Base-by-base conservation (phyloP, 129 eudicot species). In the Chrysanthemum lavandulifolium region DNA sequence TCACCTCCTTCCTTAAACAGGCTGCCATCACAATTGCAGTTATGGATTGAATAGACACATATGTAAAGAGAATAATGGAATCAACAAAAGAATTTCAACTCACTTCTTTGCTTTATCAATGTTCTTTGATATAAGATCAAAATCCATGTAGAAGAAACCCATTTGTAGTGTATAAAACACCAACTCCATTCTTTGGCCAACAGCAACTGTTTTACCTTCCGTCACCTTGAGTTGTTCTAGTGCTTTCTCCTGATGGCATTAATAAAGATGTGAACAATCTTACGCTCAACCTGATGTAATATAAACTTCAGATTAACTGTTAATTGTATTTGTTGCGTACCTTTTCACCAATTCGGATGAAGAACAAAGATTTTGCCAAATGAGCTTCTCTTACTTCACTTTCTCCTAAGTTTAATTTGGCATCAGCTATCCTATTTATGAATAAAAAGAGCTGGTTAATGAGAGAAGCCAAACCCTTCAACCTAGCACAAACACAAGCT, bases 341-440 rank as follows among this genome's bases (percentile, higher is more conserved):
- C 92, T 94, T 86, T 81, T 94, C 96, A 59, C 97, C 96, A 25
- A 90, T 86, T 55, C 91, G 81, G 36, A 94, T 84, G 83, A 67
- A 94, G 80, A 87, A 94, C 77, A 94, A 84, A 49, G 97, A 94
- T 75, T 94, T 94, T 52, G 97, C 98, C 69, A 94, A 74, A 84
- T 94, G 96, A 77, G 98, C 98, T 84, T 94, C 98, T 76, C 98
- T 83, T 66, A 94, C 96, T 86, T 94, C 98, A 78, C 98, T 94
- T 81, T 94, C 98, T 60, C 98, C 98, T 78, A 94, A 82, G 70
- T 94, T 94, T 71, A 90, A 96, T 78, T 94, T 97, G 72, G 98
- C 98, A 75, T 94, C 98, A 18, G 97, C 86, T 68, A 94, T 94
- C 77, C 98, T 94, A 61, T 78, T 54, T 11, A 53, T 12, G 65